phyloP scores from a whole-genome alignment of 1,284 basidiomycete species.

The Pterula multifida region DNA sequence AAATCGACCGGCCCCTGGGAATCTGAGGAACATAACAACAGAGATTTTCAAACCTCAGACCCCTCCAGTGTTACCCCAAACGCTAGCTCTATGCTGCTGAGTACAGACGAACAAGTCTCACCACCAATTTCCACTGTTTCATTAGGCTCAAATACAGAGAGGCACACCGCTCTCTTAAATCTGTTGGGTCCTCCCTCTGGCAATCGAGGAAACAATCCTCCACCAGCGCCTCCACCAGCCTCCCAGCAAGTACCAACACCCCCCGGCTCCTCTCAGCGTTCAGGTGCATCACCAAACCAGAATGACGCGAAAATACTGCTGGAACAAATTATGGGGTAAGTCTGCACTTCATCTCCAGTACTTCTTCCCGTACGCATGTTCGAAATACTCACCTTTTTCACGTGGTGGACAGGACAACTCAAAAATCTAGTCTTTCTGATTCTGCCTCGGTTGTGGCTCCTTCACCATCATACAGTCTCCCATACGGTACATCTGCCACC shows the following conservation, averaged over 20 bases:
- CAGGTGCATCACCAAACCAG: slow-evolving; percentile 38
- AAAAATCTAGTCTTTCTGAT: slow-evolving; percentile 46
- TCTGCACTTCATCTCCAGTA: slow-evolving; percentile 12
- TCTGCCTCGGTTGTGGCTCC: slow-evolving; percentile 26
- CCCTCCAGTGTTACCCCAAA: slow-evolving; percentile 35
- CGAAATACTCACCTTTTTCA: background rate
- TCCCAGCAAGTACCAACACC: slow-evolving; percentile 58
- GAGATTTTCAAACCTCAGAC: slow-evolving; percentile 21
- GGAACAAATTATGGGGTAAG: slow-evolving; percentile 74
- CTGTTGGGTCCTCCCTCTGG: slow-evolving; percentile 41
- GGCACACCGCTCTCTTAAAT: slow-evolving; percentile 62
- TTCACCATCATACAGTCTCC: slow-evolving; percentile 33
- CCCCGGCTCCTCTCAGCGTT: slow-evolving; percentile 48
- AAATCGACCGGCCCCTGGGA: slow-evolving; percentile 28
- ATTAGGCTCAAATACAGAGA: slow-evolving; percentile 36
- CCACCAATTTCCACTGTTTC: slow-evolving; percentile 26
- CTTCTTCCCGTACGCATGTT: slow-evolving; percentile 6
- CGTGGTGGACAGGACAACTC: slow-evolving; percentile 20
- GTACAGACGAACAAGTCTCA: slow-evolving; percentile 32
- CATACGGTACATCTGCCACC: slow-evolving; percentile 23
- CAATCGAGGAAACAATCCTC: slow-evolving; percentile 14
- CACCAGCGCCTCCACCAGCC: slow-evolving; percentile 22
- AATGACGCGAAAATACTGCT: slow-evolving; percentile 58
- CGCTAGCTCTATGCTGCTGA: slow-evolving; percentile 37
- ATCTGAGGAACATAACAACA: slow-evolving; percentile 24